Conservation (phyloP, 2,329 filamentous ascomycete genomes). For the Ciborinia camelliae region DNA sequence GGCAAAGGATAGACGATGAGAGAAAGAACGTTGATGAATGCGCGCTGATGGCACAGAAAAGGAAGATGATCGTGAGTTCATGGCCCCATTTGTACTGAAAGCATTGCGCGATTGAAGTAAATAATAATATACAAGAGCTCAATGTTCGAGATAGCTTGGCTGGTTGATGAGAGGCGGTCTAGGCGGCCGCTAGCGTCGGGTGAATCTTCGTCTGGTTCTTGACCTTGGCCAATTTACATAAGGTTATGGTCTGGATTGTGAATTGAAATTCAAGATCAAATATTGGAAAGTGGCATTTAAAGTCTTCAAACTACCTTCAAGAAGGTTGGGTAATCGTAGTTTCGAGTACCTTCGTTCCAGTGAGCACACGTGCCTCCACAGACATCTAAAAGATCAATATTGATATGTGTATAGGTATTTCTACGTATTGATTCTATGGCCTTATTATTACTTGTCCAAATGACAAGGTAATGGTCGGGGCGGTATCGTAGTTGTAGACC, state of each 20-base stretch:
- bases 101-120: neutral
- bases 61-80: conserved; percentile 39
- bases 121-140: neutral
- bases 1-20: conserved; percentile 59
- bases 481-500: no score
- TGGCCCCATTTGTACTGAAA: conserved; percentile 28
- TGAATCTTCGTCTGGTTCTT: neutral
- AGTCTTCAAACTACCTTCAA: no score
- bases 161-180: neutral
- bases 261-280: neutral
- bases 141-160: conserved; percentile 8
- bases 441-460: neutral
- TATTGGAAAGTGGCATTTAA: neutral
- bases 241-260: neutral
- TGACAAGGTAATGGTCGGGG: no score
- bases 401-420: neutral
- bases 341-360: neutral
- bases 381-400: neutral
- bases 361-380: neutral
- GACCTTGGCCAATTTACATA: no score
- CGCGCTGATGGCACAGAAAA: conserved; percentile 31
- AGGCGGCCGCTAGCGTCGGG: conserved; percentile 9
- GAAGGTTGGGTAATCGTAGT: no score
- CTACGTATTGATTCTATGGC: neutral
- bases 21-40: conserved; percentile 30